Conservation (phyloP, 169 alveolate genomes). For the Theileria orientalis region DNA sequence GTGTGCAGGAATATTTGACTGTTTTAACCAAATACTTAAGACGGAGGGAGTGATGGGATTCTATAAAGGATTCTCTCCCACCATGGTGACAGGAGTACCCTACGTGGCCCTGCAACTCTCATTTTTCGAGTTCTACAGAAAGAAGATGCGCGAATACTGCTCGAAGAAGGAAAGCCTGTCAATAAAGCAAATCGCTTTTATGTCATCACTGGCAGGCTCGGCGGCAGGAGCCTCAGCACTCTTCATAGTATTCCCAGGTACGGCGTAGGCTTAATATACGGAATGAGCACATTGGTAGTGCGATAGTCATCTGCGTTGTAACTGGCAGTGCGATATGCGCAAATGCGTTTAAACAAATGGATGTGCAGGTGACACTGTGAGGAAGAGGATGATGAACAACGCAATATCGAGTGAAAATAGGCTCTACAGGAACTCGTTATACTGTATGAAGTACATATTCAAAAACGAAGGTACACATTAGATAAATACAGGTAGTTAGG, state of each 20-base stretch:
- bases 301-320: conserved; percentile 18
- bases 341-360: conserved; percentile 57
- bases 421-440: conserved; percentile 71
- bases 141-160: background rate
- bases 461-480: conserved; percentile 70
- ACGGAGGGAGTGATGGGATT: conserved; percentile 84
- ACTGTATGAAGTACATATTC: conserved; percentile 71
- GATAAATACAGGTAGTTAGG: conserved; percentile 18
- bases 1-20: conserved; percentile 66
- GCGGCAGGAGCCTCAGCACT: conserved; percentile 67
- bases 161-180: conserved; percentile 24
- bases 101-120: conserved; percentile 85
- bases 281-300: background rate
- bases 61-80: conserved; percentile 78
- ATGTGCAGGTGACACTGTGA: conserved; percentile 80
- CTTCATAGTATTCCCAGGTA: conserved; percentile 64
- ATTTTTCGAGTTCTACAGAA: conserved; percentile 76
- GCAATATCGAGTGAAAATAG: conserved; percentile 79
- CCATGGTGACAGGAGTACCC: conserved; percentile 83
- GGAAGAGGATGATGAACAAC: conserved; percentile 85
- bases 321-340: conserved; percentile 66
- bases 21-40: conserved; percentile 66
- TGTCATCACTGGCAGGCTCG: conserved; percentile 63
- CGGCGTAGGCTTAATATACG: background rate
- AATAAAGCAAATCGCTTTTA: conserved; percentile 58